Evolutionary conservation across 805 yeast genomes (phyloP).

Genomic region (Ogataea pini): DNA sequence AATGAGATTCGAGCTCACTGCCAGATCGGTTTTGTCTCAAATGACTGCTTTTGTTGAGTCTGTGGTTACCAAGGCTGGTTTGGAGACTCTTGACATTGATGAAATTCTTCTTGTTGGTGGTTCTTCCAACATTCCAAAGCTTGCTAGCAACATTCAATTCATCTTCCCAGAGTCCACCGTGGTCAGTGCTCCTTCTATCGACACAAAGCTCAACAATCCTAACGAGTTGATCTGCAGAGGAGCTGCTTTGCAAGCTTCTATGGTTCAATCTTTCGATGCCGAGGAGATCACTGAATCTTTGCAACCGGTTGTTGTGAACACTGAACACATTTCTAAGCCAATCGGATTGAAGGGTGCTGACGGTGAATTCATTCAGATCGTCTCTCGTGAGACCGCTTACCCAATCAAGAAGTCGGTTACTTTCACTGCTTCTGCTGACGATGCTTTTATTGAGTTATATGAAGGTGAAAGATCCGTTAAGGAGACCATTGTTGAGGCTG

Average conservation of each 20-base stretch:
- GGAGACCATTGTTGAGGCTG: conserved; percentile 77
- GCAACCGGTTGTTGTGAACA: conserved; percentile 81
- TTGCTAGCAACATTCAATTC: conserved; percentile 69
- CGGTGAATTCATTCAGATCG: conserved; percentile 68
- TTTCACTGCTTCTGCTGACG: conserved; percentile 61
- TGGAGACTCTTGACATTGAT: conserved; percentile 83
- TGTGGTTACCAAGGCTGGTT: conserved; percentile 76
- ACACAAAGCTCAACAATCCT: conserved; percentile 80
- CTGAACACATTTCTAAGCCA: conserved; percentile 81
- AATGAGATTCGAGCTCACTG: conserved; percentile 86
- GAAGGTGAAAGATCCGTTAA: conserved; percentile 85
- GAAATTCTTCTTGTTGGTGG: conserved; percentile 95
- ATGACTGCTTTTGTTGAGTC: conserved; percentile 76
- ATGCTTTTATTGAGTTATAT: conserved; percentile 68
- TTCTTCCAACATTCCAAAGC: conserved; percentile 87
- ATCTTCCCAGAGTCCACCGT: conserved; percentile 80
- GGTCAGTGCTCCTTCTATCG: conserved; percentile 74
- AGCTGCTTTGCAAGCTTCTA: conserved; percentile 94
- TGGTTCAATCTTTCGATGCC: conserved; percentile 77
- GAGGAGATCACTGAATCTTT: conserved; percentile 79
- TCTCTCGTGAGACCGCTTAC: conserved; percentile 82
- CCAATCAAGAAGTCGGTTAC: conserved; percentile 81
- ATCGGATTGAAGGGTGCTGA: conserved; percentile 79
- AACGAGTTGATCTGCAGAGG: conserved; percentile 90
- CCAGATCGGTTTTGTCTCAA: conserved; percentile 73